These are phyloP conservation scores for Scleromitrula shiraiana DNA, from an alignment of 2,329 filamentous ascomycete species.

Conservation along the genomic window DNA sequence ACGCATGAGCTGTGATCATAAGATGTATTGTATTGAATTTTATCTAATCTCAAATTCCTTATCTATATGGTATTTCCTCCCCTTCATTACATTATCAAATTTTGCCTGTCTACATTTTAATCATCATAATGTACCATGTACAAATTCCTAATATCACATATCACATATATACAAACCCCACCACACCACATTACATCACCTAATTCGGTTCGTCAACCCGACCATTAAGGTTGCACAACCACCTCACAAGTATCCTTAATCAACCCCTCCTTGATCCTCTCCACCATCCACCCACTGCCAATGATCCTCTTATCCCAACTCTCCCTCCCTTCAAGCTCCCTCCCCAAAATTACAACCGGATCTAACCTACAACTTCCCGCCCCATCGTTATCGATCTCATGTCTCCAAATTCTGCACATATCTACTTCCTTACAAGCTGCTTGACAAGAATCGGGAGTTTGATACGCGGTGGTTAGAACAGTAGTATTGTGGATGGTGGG, in stretches of 20 bases:
- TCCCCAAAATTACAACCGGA: neutral
- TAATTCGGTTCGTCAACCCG: too few relatives aligned
- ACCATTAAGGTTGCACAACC: neutral
- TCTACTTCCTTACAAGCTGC: conserved; percentile 1
- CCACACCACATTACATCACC: too few relatives aligned
- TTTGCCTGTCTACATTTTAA: too few relatives aligned
- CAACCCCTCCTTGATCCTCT: neutral
- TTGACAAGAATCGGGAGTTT: neutral
- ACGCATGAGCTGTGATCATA: too few relatives aligned
- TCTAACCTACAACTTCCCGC: neutral
- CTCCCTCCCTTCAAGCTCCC: neutral
- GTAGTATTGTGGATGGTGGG: neutral
- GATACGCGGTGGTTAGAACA: neutral
- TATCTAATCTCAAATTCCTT: too few relatives aligned
- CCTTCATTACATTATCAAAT: too few relatives aligned
- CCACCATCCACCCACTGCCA: conserved; percentile 4
- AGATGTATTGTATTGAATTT: too few relatives aligned
- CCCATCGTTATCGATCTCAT: neutral
- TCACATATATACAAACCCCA: too few relatives aligned
- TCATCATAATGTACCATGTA: too few relatives aligned
- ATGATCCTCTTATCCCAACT: neutral
- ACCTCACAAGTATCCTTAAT: neutral
- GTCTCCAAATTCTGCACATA: conserved; percentile 1
- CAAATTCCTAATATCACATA: too few relatives aligned
- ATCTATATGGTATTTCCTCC: too few relatives aligned